Evolutionary conservation across 1,284 basidiomycete species (phyloP), one percentile per base, ranked within the genome.

Genomic region (Sanguinoderma infundibulare): DNA sequence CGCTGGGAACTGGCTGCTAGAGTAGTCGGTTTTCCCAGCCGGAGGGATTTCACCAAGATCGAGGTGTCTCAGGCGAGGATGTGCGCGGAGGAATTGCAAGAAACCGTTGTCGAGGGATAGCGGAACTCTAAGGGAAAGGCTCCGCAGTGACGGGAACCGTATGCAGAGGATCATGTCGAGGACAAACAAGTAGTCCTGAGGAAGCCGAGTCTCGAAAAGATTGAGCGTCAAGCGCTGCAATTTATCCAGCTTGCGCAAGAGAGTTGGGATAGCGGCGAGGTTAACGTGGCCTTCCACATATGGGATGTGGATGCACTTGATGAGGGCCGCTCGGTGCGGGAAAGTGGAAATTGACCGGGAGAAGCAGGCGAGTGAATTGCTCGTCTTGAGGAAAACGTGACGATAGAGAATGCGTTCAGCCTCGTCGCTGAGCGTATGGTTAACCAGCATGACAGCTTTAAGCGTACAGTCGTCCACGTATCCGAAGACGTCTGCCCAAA

Each of bases 401-500:
- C 28, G 52, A 28, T 59, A 62, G 7, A 62, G 57, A 9, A 38
- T 4, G 8, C 36, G 38, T 35, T 55, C 61, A 1, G 53, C 51
- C 17, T 35, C 53, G 1, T 0, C 12, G 9, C 28, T 6, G 17
- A 62, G 38, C 0, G 34, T 26, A n/a, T 20, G 39, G 10, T 38
- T 55, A 9, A 62, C 34, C 2, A 46, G 47, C 28, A 54, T 53
- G 7, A 58, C 5, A 17, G n/a, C 32, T 14, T 39, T 38, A 3
- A 58, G 32, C 3, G 30, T 15, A 9, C 44, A 10, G 6, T n/a
- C 2, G 5, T 56, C 30, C 1, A 51, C 20, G 22, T 55, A 47
- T n/a, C 38, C 24, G 22, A 57, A 20, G 36, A 61, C 32, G 5
- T 55, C 53, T 28, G 42, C n/a, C 60, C 56, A 58, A 12, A 62